These are phyloP conservation scores for Zanthoxylum bungeanum DNA, from an alignment of 345 rosid species.

Conservation along the genomic window DNA sequence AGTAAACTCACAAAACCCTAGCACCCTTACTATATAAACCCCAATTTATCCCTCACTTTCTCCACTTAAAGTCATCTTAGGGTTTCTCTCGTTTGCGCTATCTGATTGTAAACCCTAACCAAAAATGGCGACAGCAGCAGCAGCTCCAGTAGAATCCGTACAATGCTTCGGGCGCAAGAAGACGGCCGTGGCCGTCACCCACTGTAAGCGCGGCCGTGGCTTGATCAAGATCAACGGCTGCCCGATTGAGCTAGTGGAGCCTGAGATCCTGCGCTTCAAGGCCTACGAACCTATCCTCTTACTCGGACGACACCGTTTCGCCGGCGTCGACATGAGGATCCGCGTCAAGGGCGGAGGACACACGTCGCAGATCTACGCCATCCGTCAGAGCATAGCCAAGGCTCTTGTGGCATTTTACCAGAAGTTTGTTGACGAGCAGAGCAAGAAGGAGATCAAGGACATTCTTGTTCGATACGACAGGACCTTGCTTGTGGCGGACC, in stretches of 20 bases:
- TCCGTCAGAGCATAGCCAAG: constrained; percentile 88
- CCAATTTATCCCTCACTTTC: not conserved
- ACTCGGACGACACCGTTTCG: constrained; percentile 77
- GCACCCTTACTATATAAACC: not conserved
- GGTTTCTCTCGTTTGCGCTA: constrained; percentile 12
- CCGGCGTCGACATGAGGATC: constrained; percentile 68
- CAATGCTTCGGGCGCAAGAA: constrained; percentile 87
- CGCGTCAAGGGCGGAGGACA: constrained; percentile 72
- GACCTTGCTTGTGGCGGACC: constrained; percentile 89
- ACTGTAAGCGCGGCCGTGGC: constrained; percentile 79
- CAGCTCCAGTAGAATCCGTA: constrained; percentile 39
- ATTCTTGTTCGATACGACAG: constrained; percentile 75
- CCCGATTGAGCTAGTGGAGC: constrained; percentile 73
- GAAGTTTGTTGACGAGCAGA: constrained; percentile 85
- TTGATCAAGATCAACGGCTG: constrained; percentile 76
- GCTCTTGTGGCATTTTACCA: constrained; percentile 82
- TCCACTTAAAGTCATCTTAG: not conserved
- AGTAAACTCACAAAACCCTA: constrained; percentile 5
- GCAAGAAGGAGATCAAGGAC: constrained; percentile 90
- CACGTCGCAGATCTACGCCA: constrained; percentile 85
- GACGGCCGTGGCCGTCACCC: constrained; percentile 77
- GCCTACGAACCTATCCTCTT: constrained; percentile 70
- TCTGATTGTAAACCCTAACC: not conserved
- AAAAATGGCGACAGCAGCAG: constrained; percentile 16
- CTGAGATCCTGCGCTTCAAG: constrained; percentile 82